Base-by-base conservation (phyloP, 2,329 filamentous ascomycete species). In the Trichoderma sp. region DNA sequence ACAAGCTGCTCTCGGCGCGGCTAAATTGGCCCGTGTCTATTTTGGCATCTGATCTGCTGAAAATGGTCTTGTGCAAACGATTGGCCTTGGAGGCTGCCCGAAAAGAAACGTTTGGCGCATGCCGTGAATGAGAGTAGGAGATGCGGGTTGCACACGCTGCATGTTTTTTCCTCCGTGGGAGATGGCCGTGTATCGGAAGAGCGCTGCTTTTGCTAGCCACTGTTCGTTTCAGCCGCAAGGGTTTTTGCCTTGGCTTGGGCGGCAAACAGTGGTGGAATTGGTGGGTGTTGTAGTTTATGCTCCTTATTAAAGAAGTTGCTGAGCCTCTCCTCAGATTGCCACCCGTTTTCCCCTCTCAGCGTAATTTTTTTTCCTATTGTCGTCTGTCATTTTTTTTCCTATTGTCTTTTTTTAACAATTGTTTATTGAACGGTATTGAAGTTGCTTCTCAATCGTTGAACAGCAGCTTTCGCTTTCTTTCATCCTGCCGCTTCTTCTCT, bases 401-500 rank as follows among this genome's bases (percentile, higher is more conserved):
- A 68, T 70, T 70, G 59, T 68, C 43, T 65, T 52, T 47, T 47
- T 13, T 24, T 10, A 67, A 76, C 73, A 77, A 77, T 77, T 77
- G 72, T 73, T 75, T 69, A 69, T 71, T 66, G 73, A 70, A 72
- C 66, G 71, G 66, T 43, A 71, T 68, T 73, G 68, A 75, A 70
- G 62, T 40, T 43, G 58, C 70, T 64, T 53, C 69, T 70, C 68
- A 64, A 59, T 72, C 70, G 64, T 70, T 76, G 73, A 56, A 62
- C 63, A 68, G 68, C 21, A 53, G 68, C 72, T 67, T 35, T 63
- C 33, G 24, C 66, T 67, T 60, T 60, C 52, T 67, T 63, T 74
- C 68, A 63, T 52, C 63, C 33, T 60, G 49, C 65, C 64, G 71
- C 47, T 71, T 70, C 71, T 61, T 37, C 70, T 70, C 71, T 61